These are phyloP conservation scores for Biscogniauxia sp. DNA, from an alignment of 2,329 filamentous ascomycete species.

Conservation along the genomic window DNA sequence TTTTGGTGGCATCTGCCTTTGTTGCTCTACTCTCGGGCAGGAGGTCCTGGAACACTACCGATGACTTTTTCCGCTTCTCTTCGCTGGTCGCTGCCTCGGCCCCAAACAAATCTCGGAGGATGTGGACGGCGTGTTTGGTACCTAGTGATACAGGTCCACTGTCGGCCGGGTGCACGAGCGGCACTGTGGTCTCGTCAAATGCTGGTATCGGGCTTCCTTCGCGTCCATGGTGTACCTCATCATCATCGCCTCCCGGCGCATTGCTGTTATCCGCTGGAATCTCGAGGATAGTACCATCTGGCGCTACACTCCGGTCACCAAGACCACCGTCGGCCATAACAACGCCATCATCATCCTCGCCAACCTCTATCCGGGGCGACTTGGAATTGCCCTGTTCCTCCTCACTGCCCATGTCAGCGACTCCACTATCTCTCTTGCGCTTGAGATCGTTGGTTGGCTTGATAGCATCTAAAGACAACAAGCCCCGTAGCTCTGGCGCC, in stretches of 20 bases:
- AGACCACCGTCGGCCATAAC: conserved; percentile 49
- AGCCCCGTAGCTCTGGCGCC: conserved; percentile 90
- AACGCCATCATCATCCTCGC: conserved; percentile 60
- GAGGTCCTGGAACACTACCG: conserved; percentile 87
- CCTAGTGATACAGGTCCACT: conserved; percentile 84
- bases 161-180: conserved; percentile 76
- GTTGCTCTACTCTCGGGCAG: conserved; percentile 78
- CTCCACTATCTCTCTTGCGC: conserved; percentile 86
- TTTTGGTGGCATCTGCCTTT: conserved; percentile 92
- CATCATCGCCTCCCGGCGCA: conserved; percentile 43
- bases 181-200: conserved; percentile 76
- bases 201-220: conserved; percentile 52
- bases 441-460: conserved; percentile 78
- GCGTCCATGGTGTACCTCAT: conserved; percentile 45
- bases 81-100: conserved; percentile 65
- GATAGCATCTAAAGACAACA: conserved; percentile 83
- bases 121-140: conserved; percentile 93
- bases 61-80: conserved; percentile 70
- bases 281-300: conserved; percentile 63
- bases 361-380: conserved; percentile 67
- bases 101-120: conserved; percentile 86
- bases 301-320: conserved; percentile 51
- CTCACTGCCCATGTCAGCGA: conserved; percentile 74
- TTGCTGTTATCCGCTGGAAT: conserved; percentile 56
- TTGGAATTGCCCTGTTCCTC: conserved; percentile 62